Conservation (phyloP, 2,329 filamentous ascomycete species). For the Botrytis cinerea region DNA sequence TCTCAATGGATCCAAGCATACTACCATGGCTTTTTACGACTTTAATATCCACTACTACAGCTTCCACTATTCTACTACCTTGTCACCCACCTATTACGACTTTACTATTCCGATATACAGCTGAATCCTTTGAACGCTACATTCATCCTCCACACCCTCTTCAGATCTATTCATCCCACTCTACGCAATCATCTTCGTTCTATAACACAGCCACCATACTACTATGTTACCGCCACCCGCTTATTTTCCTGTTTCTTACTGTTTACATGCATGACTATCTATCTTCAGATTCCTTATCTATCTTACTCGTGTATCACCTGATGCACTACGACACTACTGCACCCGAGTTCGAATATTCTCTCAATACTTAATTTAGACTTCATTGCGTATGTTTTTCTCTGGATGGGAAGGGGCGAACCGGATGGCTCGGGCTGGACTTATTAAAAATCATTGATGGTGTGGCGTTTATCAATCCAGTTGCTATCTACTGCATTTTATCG, state of each 20-base stretch:
- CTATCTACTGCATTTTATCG: conserved; percentile 15
- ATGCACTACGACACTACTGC: conserved; percentile 17
- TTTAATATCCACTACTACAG: not conserved
- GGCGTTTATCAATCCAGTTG: conserved; percentile 11
- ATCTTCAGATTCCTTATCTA: conserved; percentile 11
- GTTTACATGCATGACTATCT: conserved; percentile 18
- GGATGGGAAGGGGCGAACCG: conserved; percentile 5
- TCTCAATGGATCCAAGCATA: not conserved
- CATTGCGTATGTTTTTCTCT: conserved; percentile 14
- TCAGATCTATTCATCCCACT: conserved; percentile 7
- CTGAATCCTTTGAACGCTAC: conserved; percentile 8
- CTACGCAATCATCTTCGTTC: conserved; percentile 4
- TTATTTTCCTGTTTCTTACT: conserved; percentile 21
- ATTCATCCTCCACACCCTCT: conserved; percentile 17
- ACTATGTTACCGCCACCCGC: conserved; percentile 16
- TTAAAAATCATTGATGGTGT: conserved; percentile 19
- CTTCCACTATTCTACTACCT: not conserved
- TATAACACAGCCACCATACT: conserved; percentile 8
- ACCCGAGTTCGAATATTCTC: not conserved
- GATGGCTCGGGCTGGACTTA: conserved; percentile 11
- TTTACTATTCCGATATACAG: not conserved
- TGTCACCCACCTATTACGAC: not conserved
- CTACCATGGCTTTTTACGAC: not conserved
- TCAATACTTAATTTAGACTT: conserved; percentile 15
- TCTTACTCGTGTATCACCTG: conserved; percentile 15